These are phyloP conservation scores for Phytophthora melonis DNA, from an alignment of 352 stramenopile genomes.

Conservation along the genomic window DNA sequence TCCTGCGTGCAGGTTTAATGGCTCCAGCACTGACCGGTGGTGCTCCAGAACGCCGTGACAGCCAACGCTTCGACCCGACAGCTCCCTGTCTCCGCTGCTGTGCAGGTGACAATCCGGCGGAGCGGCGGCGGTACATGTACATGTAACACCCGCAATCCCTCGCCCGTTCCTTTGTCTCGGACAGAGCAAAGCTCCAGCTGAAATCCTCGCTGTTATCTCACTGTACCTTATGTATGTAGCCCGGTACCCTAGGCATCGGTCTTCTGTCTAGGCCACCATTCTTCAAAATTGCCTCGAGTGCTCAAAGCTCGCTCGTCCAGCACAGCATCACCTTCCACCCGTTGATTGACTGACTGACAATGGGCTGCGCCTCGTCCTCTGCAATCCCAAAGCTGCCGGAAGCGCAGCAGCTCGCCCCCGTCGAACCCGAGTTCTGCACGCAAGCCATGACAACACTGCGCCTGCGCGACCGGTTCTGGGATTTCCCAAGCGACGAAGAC, in stretches of 20 bases:
- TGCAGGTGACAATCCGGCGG: slow-evolving; percentile 24
- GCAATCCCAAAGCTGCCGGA: slow-evolving; percentile 33
- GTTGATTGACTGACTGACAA: slow-evolving; percentile 1
- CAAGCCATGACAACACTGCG: slow-evolving; percentile 44
- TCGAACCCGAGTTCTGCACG: slow-evolving; percentile 37
- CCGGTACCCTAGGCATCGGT: too few species aligned
- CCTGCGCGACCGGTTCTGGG: slow-evolving; percentile 48
- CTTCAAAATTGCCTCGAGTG: slow-evolving; percentile 24
- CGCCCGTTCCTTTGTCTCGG: slow-evolving; percentile 5
- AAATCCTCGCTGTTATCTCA: slow-evolving; percentile 17
- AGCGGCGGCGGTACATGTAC: not conserved
- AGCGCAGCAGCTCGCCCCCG: slow-evolving; percentile 24
- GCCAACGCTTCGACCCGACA: slow-evolving; percentile 7
- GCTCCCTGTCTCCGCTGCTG: slow-evolving; percentile 11
- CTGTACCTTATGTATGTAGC: too few species aligned
- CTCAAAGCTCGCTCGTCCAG: slow-evolving; percentile 5
- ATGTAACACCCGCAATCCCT: not conserved
- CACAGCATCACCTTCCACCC: not conserved
- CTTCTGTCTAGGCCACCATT: slow-evolving; percentile 21
- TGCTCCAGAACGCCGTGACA: not conserved
- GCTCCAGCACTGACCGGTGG: not conserved
- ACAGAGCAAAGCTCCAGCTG: slow-evolving; percentile 29
- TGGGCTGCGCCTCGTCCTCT: slow-evolving; percentile 50
- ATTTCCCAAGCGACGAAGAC: slow-evolving; percentile 40
- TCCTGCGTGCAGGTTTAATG: not conserved